Percentiles rank a stretch among this genome's conserved stretches.
Evolutionary conservation across 1,284 basidiomycete genomes (phyloP).

Genomic region (Trichosporon sp.): DNA sequence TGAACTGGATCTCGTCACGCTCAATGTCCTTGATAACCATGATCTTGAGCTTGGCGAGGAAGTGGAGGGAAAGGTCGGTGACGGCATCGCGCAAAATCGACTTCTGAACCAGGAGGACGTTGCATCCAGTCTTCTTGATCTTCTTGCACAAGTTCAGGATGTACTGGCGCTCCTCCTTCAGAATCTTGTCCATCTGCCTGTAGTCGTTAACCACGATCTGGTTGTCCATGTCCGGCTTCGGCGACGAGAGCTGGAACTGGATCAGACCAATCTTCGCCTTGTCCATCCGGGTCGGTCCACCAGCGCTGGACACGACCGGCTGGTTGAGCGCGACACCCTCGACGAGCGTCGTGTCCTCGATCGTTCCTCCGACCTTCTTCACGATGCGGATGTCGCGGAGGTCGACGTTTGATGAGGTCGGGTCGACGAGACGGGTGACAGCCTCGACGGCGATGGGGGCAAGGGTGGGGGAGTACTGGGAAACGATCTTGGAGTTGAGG

Average conservation of each 20-base stretch:
- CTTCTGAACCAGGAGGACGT: constrained; percentile 98
- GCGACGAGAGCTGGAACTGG: constrained; percentile 96
- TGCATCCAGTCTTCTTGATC: constrained; percentile 99
- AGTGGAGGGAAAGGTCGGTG: constrained; percentile 97
- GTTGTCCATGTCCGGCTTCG: constrained; percentile 99
- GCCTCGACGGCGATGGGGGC: constrained; percentile 96
- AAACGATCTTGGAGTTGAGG: constrained; percentile 98
- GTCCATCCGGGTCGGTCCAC: constrained; percentile 92
- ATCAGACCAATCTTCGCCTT: constrained; percentile 99
- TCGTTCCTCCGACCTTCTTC: constrained; percentile 98
- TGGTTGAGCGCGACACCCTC: constrained; percentile 97
- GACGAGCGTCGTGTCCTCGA: constrained; percentile 96
- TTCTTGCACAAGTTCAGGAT: constrained; percentile 98
- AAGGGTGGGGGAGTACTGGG: constrained; percentile 96
- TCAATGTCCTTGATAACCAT: constrained; percentile 97
- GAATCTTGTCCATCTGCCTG: constrained; percentile 99
- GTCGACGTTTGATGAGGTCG: constrained; percentile 90
- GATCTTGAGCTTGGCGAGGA: constrained; percentile 97
- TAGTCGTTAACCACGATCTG: constrained; percentile 99
- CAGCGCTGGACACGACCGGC: constrained; percentile 84
- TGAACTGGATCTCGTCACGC: constrained; percentile 97
- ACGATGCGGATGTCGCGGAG: constrained; percentile 94
- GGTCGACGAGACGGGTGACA: constrained; percentile 84
- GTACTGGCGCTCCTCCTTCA: constrained; percentile 98
- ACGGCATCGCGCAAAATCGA: constrained; percentile 98